Conservation (phyloP, 2,329 filamentous ascomycete genomes). For the Talaromyces sp. region DNA sequence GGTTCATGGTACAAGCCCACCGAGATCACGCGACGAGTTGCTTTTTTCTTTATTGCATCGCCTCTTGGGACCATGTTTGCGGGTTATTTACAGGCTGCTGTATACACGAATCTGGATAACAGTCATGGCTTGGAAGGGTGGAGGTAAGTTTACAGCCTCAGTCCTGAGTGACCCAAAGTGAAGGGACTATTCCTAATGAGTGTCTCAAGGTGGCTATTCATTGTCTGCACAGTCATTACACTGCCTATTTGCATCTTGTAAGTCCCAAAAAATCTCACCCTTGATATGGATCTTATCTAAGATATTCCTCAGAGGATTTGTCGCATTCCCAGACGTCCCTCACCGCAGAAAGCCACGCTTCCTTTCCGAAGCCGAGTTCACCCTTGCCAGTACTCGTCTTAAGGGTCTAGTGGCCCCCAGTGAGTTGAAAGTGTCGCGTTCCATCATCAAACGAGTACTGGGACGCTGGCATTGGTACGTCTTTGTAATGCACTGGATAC, state of each 20-base stretch:
- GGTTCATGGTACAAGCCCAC: constrained; percentile 19
- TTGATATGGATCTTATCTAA: neutral
- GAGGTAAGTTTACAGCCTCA: constrained; percentile 14
- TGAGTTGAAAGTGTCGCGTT: constrained; percentile 30
- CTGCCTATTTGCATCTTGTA: constrained; percentile 21
- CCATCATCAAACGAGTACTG: constrained; percentile 39
- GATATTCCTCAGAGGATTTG: constrained; percentile 17
- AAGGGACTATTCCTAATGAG: neutral
- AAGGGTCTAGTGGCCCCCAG: constrained; percentile 28
- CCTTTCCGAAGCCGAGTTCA: constrained; percentile 17
- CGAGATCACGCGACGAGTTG: constrained; percentile 31
- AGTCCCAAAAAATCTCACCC: neutral
- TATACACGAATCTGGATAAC: constrained; percentile 31
- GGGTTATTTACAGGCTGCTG: constrained; percentile 33
- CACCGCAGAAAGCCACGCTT: constrained; percentile 23
- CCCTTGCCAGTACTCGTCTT: constrained; percentile 21
- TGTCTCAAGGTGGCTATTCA: constrained; percentile 30
- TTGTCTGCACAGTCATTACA: constrained; percentile 28
- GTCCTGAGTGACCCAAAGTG: neutral
- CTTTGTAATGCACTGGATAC: constrained; percentile 37
- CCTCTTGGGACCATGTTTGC: constrained; percentile 34
- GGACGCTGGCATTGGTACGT: constrained; percentile 41
- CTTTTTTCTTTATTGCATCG: constrained; percentile 32
- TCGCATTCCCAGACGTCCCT: constrained; percentile 32
- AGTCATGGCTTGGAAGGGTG: constrained; percentile 20